phyloP scores from a whole-genome alignment of 352 stramenopile species.

The Phytophthora syringae region DNA sequence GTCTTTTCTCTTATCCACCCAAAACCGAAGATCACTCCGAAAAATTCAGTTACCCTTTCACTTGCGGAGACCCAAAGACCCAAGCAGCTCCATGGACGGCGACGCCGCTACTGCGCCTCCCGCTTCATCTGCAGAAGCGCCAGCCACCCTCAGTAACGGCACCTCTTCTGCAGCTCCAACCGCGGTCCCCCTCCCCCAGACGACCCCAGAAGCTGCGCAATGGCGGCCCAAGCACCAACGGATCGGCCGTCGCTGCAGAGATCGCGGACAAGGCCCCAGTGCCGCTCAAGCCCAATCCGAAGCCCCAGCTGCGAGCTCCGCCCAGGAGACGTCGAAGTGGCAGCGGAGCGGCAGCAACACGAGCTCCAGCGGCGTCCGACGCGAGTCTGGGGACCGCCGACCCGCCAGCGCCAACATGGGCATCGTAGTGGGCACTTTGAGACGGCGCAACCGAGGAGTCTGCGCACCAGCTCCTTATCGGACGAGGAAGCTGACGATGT shows the following conservation, averaged over 20 bases:
- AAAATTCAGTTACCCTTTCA: slow-evolving; percentile 25
- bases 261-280: slow-evolving; percentile 5
- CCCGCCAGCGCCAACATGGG: slow-evolving; percentile 42
- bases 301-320: slow-evolving; percentile 30
- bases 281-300: slow-evolving; percentile 23
- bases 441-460: slow-evolving; percentile 40
- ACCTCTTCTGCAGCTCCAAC: neutral
- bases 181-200: neutral
- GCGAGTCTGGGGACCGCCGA: slow-evolving; percentile 28
- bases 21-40: neutral
- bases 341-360: slow-evolving; percentile 56
- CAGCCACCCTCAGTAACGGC: neutral
- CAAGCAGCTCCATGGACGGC: slow-evolving; percentile 21
- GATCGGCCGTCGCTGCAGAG: neutral
- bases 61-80: slow-evolving; percentile 1
- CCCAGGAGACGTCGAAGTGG: slow-evolving; percentile 58
- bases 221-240: slow-evolving; percentile 4
- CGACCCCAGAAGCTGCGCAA: slow-evolving; percentile 15
- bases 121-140: neutral
- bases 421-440: slow-evolving; percentile 46
- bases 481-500: slow-evolving; percentile 41
- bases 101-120: slow-evolving; percentile 3
- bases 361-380: slow-evolving; percentile 16
- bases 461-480: slow-evolving; percentile 37
- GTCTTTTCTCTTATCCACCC: neutral